A percentile compares a stretch with the other conserved stretches of the same genome.
Conservation (phyloP, 2,329 filamentous ascomycete genomes). For the Zalaria sp. region DNA sequence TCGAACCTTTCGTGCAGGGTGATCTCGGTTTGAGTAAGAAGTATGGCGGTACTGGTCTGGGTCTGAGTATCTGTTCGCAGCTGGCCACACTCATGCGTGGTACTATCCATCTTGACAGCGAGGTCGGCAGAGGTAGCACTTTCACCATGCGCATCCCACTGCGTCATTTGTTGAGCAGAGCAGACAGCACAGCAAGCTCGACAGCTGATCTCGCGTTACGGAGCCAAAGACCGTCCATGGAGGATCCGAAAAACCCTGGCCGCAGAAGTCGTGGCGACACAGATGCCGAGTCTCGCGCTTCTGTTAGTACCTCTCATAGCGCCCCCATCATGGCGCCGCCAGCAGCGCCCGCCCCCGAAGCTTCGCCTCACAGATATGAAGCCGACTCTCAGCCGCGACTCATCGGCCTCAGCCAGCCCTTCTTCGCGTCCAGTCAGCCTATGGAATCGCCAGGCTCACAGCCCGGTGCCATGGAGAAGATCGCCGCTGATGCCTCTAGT, state of each 20-base stretch:
- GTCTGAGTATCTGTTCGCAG: slow-evolving; percentile 80
- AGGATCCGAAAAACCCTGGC: slow-evolving; percentile 6
- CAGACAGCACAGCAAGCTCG: slow-evolving; percentile 34
- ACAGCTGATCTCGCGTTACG: background rate
- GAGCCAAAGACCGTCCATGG: background rate
- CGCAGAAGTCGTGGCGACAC: slow-evolving; percentile 5
- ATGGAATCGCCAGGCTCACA: slow-evolving; percentile 44
- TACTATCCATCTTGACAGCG: slow-evolving; percentile 56
- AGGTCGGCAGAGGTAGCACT: slow-evolving; percentile 58
- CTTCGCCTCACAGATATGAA: slow-evolving; percentile 19
- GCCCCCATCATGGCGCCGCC: slow-evolving; percentile 8
- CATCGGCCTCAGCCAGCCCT: slow-evolving; percentile 70
- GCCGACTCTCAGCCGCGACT: slow-evolving; percentile 61
- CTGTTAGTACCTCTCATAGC: slow-evolving; percentile 2
- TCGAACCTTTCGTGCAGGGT: slow-evolving; percentile 91
- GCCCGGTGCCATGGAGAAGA: slow-evolving; percentile 50
- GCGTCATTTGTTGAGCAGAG: slow-evolving; percentile 56
- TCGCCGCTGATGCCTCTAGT: slow-evolving; percentile 44
- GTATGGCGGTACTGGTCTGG: slow-evolving; percentile 76
- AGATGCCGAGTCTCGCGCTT: slow-evolving; percentile 4
- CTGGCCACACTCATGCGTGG: slow-evolving; percentile 74
- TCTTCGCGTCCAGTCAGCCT: slow-evolving; percentile 45
- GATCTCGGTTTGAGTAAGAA: slow-evolving; percentile 80
- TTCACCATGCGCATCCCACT: slow-evolving; percentile 77
- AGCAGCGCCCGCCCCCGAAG: slow-evolving; percentile 9